Base-by-base conservation (phyloP, 2,329 filamentous ascomycete genomes). In the Scytalidium lignicola region DNA sequence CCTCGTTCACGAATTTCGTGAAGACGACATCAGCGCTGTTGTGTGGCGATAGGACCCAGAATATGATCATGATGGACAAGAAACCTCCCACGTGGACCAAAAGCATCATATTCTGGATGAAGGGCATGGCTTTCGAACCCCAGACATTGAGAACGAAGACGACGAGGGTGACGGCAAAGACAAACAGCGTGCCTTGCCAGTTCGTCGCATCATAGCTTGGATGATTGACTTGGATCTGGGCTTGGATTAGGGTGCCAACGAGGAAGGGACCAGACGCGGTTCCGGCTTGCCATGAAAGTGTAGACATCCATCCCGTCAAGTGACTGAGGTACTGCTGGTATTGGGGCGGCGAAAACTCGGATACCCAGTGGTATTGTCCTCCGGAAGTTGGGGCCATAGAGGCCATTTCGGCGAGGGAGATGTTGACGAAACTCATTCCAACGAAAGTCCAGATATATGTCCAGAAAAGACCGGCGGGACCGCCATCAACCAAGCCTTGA, bases 351-450 rank as follows among this genome's bases (percentile, higher is more conserved):
- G 74, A 70, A 52, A 79, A 77, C 45, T 77, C 74, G 1, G 70
- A 76, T 1, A 79, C 74, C 76, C 76, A 80, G 54, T 78, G 75
- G 51, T 80, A 80, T 53, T 81, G 77, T 3, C 78, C 78, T 19
- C 78, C 78, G 3, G 72, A 71, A 0, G 75, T 81, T 0, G 79
- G 79, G 2, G 75, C 75, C 55, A 60, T 59, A n/a, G 55, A 57
- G 12, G 57, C 50, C 58, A 61, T 58, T 41, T 61, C 58, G 18
- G 57, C 57, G 23, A 61, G 41, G n/a, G 50, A 53, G 7, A 58
- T 9, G 37, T 47, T 50, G 1, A 59, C 51, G 13, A 58, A 46
- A 10, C 50, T 32, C 21, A 51, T 51, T 15, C 67, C 67, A 32
- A 64, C 45, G 45, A 62, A 61, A 9, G 56, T 62, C 18, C 60